A percentile compares a stretch with the other conserved stretches of the same genome.
phyloP scores from a whole-genome alignment of 441 rosid species.

The Syzygium syzygioides region DNA sequence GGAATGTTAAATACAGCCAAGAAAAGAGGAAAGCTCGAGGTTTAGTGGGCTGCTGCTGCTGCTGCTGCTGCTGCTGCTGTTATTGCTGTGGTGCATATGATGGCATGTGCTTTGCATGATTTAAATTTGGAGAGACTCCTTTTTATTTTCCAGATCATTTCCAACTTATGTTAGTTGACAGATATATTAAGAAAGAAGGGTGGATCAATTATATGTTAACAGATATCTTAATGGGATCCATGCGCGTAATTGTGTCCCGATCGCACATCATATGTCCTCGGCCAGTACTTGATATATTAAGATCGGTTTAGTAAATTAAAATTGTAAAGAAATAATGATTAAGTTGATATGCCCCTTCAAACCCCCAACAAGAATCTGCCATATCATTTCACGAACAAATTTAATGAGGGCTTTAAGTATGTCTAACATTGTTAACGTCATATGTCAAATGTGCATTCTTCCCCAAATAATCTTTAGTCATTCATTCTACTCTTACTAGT shows the following conservation, averaged over 20 bases:
- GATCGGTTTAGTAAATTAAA: neutral
- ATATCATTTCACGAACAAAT: neutral
- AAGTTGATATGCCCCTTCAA: neutral
- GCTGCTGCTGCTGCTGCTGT: no score
- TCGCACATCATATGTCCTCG: neutral
- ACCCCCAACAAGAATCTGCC: neutral
- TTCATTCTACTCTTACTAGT: neutral
- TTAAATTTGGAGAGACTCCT: neutral
- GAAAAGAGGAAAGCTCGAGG: neutral
- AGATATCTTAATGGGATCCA: neutral
- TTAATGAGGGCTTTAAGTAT: neutral
- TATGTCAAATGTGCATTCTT: neutral
- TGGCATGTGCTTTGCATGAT: neutral
- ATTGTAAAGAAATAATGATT: neutral
- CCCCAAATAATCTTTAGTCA: neutral
- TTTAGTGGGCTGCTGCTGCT: neutral
- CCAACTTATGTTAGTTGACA: neutral
- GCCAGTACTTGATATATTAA: neutral
- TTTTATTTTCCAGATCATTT: neutral
- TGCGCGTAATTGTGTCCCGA: neutral
- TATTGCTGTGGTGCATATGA: neutral
- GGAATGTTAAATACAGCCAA: neutral
- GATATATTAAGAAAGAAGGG: neutral
- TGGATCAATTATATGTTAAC: neutral
- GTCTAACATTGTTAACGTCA: neutral